Base-by-base conservation (phyloP, 2,329 filamentous ascomycete genomes). In the Nakataea oryzae region DNA sequence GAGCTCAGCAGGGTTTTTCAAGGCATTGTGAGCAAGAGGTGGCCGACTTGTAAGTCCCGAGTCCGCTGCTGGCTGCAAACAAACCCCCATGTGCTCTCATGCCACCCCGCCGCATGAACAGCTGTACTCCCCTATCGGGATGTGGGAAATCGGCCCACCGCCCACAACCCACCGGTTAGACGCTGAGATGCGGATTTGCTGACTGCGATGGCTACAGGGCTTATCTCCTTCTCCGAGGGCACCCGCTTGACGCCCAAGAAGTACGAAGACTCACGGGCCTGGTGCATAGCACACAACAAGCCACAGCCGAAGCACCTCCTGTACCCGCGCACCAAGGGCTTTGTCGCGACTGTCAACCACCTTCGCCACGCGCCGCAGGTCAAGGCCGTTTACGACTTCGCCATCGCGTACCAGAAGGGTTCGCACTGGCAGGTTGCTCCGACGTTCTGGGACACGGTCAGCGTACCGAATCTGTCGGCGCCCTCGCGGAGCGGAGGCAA, bases 161-260 rank as follows among this genome's bases (percentile, higher is more conserved):
- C 41, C 41, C 14, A 50, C 24, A n/a, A n/a, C 41, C 41, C 41
- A 50, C 41, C 41, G 11, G 11, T 3, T 24, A 50, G 41, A 50
- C 7, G 24, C 11, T 9, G 41, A 50, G 17, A 50, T 50, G 17
- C 34, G 34, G 21, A n/a, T n/a, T 24, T 50, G 41, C 4, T 50
- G 41, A 50, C 41, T 11, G 41, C 21, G 41, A 50, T 50, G 41
- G 21, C 41, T 13, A 58, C 56, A 86, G 83, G 83, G 85, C 80
- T 87, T 66, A 79, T 88, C 66, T 83, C 82, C 67, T 87, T 84
- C 75, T 85, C 81, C 67, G 85, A 87, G 74, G 81, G 80, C n/a
- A 86, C 83, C 11, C 78, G 84, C 64, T 86, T 79, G 69, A 86
- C 81, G 3, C 73, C 74, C 1, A 68, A 73, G 62, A 86, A 86